Base-by-base conservation (phyloP, 1,284 basidiomycete genomes). In the Gymnopus androsaceus region DNA sequence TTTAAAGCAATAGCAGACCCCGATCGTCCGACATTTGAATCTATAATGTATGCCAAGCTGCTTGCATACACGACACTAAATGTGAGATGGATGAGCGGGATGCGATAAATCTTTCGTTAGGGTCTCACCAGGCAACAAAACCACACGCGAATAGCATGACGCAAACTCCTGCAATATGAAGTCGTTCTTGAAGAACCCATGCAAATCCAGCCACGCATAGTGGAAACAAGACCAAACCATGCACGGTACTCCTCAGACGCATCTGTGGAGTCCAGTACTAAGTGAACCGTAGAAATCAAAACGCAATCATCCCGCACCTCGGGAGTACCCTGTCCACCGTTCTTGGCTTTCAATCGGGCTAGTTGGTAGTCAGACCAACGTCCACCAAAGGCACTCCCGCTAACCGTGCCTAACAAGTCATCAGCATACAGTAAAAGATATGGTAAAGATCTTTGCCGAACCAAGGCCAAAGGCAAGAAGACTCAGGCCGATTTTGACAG, bases 301-400 rank as follows among this genome's bases (percentile, higher is more conserved):
- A 55, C 14, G 12, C 49, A 2, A 19, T 1, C 3, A 21, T 25
- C 6, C 27, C 54, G 64, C 55, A 86, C 89, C 79, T 94, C 92
- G 6, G 91, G 83, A 52, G 78, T 75, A 54, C 77, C 76, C 36
- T 78, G 72, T 1, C 88, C 90, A 1, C 80, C 83, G 59, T 88
- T 88, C 46, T 75, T 71, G 19, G 72, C 75, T 58, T 81, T 88
- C 51, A 89, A 69, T 46, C 75, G 74, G 3, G 69, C 66, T 28
- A 93, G 75, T 33, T 85, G 75, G 40, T 74, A 68, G 68, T 95
- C 94, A 1, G 88, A 91, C 74, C 84, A 92, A 8, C 85, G 76
- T 0, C 94, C 93, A 8, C 93, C 93, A 0, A 88, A 60, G 7
- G 94, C 61, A 57, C 85, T 88, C 3, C 93, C 93, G n/a, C 12